Evolutionary conservation across 331 rosid genomes (phyloP).

Genomic region (Malus hybrid): DNA sequence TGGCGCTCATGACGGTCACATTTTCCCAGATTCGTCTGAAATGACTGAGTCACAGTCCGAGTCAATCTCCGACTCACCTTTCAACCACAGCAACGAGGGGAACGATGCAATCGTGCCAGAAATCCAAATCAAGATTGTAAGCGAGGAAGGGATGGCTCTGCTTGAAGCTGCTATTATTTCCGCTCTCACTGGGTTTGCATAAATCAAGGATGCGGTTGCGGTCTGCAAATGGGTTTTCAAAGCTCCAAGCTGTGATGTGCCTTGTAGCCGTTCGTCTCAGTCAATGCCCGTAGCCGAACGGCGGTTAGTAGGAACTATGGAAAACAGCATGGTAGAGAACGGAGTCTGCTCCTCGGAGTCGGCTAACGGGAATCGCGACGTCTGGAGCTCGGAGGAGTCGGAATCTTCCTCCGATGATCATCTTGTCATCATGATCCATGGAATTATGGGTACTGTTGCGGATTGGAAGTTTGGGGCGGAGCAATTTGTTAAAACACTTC

Average conservation of each 20-base stretch:
- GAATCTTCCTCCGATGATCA: conserved; percentile 71
- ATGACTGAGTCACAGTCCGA: conserved; percentile 47
- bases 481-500: conserved; percentile 67
- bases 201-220: too few species aligned
- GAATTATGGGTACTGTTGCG: conserved; percentile 70
- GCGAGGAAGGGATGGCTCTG: conserved; percentile 79
- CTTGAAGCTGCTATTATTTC: conserved; percentile 64
- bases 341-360: conserved; percentile 51
- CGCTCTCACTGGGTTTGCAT: neutral
- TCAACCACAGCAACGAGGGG: neutral
- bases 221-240: too few species aligned
- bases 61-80: neutral
- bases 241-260: too few species aligned
- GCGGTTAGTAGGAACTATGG: conserved; percentile 17
- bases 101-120: conserved; percentile 6
- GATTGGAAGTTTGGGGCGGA: conserved; percentile 96
- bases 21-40: conserved; percentile 15
- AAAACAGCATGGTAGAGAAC: conserved; percentile 28
- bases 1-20: conserved; percentile 48
- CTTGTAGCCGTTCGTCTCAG: neutral
- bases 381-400: conserved; percentile 59
- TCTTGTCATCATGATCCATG: conserved; percentile 82
- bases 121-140: conserved; percentile 58
- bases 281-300: neutral
- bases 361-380: conserved; percentile 43